Base-by-base conservation (phyloP, 148 eudicot genomes). In the Amaranthus hypochondriacus region DNA sequence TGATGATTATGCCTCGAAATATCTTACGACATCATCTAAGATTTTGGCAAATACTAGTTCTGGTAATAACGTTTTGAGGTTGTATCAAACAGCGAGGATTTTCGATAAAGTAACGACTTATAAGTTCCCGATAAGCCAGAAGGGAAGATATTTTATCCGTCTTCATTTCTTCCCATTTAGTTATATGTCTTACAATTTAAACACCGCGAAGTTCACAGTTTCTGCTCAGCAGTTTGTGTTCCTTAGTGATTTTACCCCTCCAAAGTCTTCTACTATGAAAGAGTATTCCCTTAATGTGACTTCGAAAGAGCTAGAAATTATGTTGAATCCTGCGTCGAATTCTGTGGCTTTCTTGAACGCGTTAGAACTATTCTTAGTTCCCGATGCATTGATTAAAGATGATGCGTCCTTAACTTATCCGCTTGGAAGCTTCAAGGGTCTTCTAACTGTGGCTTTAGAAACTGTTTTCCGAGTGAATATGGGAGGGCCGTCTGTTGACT, bases 71-170 rank as follows among this genome's bases (percentile, higher is more conserved):
- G 28, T 74, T 60, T 82, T 83, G 51, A 76, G 61, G 56, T 80
- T 92, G 14, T 92, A 88, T 74, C 71, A 39, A 43, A 88, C 89
- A 0, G 96, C 90, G 0, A 79, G 96, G 72, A 68, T 92, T 11
- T 92, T 92, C 54, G 76, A 81, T 46, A 86, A 77, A 60, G 74
- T 68, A 21, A 75, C 96, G n/a, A 81, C 73, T 66, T 92, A 90
- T 62, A 87, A 81, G n/a, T 83, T 92, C 48, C 71, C 89, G 3
- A 86, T 92, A 62, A 83, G 58, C 75, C 89, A 81, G 6, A 47
- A 60, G 9, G 97, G 97, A 58, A 75, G 97, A 50, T 84, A 84
- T 73, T 90, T 91, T 86, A 86, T 92, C 77, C 96, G 97, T 48
- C 75, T 92, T 0, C 88, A 87, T 56, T 90, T 92, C 77, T 84